Evolutionary conservation across 2,329 filamentous ascomycete species (phyloP), one percentile per base, ranked within the genome.

Genomic region (Monilinia fructicola): DNA sequence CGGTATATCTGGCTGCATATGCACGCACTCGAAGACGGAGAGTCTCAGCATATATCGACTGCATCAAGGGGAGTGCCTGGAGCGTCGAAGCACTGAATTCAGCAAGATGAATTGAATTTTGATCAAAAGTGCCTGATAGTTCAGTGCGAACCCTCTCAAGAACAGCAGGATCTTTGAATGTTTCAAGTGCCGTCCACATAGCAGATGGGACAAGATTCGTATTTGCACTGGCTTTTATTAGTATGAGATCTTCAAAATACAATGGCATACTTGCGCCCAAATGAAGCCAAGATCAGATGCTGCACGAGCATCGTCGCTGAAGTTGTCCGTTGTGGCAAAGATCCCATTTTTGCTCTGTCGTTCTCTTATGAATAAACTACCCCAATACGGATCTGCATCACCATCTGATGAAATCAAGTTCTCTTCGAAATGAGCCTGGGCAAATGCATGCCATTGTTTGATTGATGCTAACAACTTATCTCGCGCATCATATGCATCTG

Each of bases 321-420:
- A 46, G 44, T 46, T 46, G 21, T 46, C 44, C n/a, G 18, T 46
- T 21, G 16, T 46, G 21, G 16, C 16, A 46, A 46, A 46, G 10
- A 46, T 46, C 2, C 44, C 44, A 46, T n/a, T 10, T n/a, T 21
- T n/a, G 5, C 44, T n/a, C 44, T 46, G 44, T 46, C 44, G 44
- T 46, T 46, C 44, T n/a, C 44, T 21, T 9, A 46, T 46, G 44
- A 46, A 46, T 46, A 46, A 46, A 46, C 44, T 46, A 46, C 44
- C 44, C 44, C 44, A 46, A 46, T 46, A 46, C n/a, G 44, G 44
- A n/a, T 46, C 44, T 46, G 44, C 44, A 46, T 46, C 44, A n/a
- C 44, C 44, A 46, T 46, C 44, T n/a, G 44, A 4, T 46, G 44
- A 46, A 46, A 46, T n/a, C 44, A 18, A 46, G 18, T 1, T 18